Conservation (phyloP, 768 basidiomycete species). For the Pisolithus tinctorius region DNA sequence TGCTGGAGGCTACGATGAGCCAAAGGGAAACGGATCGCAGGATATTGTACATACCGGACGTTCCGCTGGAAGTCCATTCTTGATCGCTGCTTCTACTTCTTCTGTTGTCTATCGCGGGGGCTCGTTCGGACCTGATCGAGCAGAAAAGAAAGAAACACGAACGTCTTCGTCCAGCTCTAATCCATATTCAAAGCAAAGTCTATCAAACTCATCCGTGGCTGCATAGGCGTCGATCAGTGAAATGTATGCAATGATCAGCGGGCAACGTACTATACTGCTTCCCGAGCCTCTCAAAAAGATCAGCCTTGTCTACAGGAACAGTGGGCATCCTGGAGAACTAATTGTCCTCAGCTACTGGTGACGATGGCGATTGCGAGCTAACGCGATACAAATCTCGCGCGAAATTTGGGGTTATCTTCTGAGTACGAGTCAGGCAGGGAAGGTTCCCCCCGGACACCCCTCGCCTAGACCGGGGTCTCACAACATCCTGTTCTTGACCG, state of each 20-base stretch:
- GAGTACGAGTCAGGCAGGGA: background rate
- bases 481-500: background rate
- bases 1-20: constrained; percentile 44
- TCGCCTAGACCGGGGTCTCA: background rate
- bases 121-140: background rate
- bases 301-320: constrained; percentile 90
- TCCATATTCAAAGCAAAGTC: constrained; percentile 94
- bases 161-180: constrained; percentile 98
- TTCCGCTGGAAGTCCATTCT: constrained; percentile 79
- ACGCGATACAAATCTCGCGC: background rate
- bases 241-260: constrained; percentile 4
- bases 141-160: constrained; percentile 22
- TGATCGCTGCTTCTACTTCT: constrained; percentile 75
- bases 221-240: constrained; percentile 12
- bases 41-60: constrained; percentile 53
- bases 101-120: constrained; percentile 66
- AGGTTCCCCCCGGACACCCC: constrained; percentile 17
- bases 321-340: constrained; percentile 67
- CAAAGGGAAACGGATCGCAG: background rate
- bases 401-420: constrained; percentile 3
- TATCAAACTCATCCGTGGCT: constrained; percentile 95
- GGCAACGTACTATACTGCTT: constrained; percentile 62
- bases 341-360: background rate
- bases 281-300: constrained; percentile 85
- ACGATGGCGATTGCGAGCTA: background rate